Evolutionary conservation across 148 eudicot species (phyloP).

Genomic region (Amaranthus hypochondriacus): DNA sequence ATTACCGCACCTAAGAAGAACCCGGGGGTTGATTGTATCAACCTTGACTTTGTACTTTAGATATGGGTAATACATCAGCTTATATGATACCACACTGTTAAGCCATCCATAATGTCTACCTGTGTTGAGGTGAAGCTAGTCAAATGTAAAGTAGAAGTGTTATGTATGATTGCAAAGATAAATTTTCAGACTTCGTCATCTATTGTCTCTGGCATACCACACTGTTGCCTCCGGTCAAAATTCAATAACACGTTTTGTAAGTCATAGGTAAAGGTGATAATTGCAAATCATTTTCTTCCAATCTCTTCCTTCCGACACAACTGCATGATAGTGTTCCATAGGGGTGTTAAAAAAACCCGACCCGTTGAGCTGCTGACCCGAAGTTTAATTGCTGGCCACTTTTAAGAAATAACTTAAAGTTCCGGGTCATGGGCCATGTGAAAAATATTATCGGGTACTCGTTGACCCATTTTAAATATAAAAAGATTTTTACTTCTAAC

Average conservation of each 20-base stretch:
- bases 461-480: no score
- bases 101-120: not conserved
- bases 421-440: no score
- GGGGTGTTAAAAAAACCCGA: no score
- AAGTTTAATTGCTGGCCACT: no score
- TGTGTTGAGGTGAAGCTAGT: not conserved
- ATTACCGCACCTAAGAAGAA: no score
- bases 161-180: not conserved
- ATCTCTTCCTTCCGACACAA: not conserved
- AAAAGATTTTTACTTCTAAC: no score
- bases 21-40: no score
- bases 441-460: no score
- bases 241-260: not conserved
- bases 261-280: not conserved
- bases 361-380: no score
- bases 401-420: no score
- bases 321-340: not conserved
- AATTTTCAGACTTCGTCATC: not conserved
- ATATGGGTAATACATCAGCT: slow-evolving; percentile 1
- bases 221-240: not conserved
- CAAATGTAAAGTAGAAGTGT: not conserved
- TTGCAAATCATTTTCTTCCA: not conserved
- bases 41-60: not conserved
- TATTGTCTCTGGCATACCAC: not conserved
- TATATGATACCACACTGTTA: not conserved